Percentiles rank a stretch among this genome's conserved stretches.
phyloP scores from a whole-genome alignment of 768 basidiomycete genomes.

The Amanita phalloides region DNA sequence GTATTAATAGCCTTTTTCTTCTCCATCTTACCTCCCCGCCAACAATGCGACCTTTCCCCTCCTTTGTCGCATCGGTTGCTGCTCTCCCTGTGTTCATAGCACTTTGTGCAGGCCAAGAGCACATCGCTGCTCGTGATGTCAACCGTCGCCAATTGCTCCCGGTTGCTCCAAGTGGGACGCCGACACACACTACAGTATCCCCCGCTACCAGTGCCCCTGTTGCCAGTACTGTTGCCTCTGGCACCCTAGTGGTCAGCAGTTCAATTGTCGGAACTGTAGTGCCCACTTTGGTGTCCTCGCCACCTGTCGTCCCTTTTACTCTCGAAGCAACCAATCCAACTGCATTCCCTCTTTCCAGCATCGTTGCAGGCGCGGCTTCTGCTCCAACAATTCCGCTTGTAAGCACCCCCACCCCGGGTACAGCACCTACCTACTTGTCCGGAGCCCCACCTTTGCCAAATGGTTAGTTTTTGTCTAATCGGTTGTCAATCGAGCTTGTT shows the following conservation, averaged over 20 bases:
- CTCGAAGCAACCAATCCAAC: conserved; percentile 46
- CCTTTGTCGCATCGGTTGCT: conserved; percentile 14
- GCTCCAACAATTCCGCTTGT: conserved; percentile 34
- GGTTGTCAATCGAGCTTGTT: background rate
- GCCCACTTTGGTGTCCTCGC: conserved; percentile 11
- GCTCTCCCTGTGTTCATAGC: conserved; percentile 27
- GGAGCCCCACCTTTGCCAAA: conserved; percentile 53
- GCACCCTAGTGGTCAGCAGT: background rate
- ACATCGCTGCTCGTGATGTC: background rate
- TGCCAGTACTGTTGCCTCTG: conserved; percentile 5
- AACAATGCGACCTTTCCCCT: background rate
- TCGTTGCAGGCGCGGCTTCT: conserved; percentile 31
- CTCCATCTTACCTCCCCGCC: background rate
- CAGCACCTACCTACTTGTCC: conserved; percentile 37
- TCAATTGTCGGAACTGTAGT: conserved; percentile 1
- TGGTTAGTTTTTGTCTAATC: conserved; percentile 21
- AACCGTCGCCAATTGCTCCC: background rate
- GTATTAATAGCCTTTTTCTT: background rate
- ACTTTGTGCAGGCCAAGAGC: background rate
- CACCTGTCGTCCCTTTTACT: conserved; percentile 29
- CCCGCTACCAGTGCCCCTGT: conserved; percentile 4
- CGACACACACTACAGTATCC: background rate
- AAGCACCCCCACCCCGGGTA: conserved; percentile 37
- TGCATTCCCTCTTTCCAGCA: conserved; percentile 43
- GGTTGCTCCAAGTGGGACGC: background rate